Evolutionary conservation across 1,284 basidiomycete species (phyloP).

Genomic region (Apiotrichum siamense): DNA sequence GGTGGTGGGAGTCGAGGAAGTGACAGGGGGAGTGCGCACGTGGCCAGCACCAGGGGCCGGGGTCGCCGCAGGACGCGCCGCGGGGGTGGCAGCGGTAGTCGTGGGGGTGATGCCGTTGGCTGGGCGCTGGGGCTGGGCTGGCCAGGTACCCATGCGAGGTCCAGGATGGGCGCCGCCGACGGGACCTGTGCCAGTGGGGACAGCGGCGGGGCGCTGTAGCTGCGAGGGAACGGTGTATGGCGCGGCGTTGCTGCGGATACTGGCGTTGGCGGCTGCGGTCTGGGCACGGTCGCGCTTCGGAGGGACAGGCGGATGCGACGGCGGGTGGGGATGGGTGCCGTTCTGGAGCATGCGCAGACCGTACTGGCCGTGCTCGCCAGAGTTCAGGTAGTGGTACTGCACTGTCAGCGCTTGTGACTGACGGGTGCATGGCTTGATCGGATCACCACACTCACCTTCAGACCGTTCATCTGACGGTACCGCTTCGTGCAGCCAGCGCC

Average conservation of each 20-base stretch:
- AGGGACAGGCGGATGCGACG: constrained; percentile 24
- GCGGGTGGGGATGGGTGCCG: constrained; percentile 60
- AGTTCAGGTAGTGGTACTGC: constrained; percentile 89
- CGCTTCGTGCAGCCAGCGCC: constrained; percentile 78
- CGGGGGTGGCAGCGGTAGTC: constrained; percentile 1
- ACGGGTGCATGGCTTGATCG: background rate
- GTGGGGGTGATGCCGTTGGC: background rate
- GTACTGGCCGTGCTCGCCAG: constrained; percentile 85
- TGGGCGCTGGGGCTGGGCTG: constrained; percentile 6
- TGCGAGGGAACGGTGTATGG: constrained; percentile 28
- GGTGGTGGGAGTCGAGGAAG: background rate
- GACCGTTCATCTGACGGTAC: constrained; percentile 98
- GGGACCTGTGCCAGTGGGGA: background rate
- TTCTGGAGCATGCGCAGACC: constrained; percentile 77
- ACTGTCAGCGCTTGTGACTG: constrained; percentile 21
- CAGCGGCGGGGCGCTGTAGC: constrained; percentile 2
- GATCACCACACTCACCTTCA: constrained; percentile 51
- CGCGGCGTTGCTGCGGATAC: constrained; percentile 11
- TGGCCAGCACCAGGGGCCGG: constrained; percentile 14
- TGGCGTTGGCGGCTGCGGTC: constrained; percentile 7
- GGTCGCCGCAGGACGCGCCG: constrained; percentile 20
- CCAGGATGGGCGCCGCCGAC: background rate
- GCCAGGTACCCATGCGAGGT: constrained; percentile 26
- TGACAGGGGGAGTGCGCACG: background rate
- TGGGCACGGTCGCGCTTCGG: constrained; percentile 18